Evolutionary conservation across 2,329 filamentous ascomycete species (phyloP), one percentile per base, ranked within the genome.

Genomic region (Colletotrichum musae): DNA sequence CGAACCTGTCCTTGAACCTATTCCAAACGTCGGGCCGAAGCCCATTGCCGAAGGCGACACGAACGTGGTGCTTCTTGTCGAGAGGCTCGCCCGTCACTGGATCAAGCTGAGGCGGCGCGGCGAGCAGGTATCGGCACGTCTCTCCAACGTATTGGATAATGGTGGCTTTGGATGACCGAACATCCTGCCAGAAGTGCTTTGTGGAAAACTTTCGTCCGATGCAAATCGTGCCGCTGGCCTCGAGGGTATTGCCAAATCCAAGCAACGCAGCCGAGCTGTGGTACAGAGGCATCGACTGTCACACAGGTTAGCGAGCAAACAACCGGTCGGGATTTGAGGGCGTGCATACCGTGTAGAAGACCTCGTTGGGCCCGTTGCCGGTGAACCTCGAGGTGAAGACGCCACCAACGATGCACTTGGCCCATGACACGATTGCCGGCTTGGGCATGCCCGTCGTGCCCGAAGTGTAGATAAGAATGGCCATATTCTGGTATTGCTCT

Each of bases 71-170:
- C 72, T 90, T 87, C 73, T 86, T 88, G 79, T 97, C 94, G 43
- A 94, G 84, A 70, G 88, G 85, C 75, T 91, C 88, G 21, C 91
- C 91, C 0, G 91, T 93, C 6, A 77, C 77, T 0, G 90, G 85
- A 73, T 94, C 90, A 28, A 84, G 78, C 64, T 91, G 85, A 0
- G 88, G 84, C 2, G 92, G 88, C 0, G 90, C 89, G 0, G 92
- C 86, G 12, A 97, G 85, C 4, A 97, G 87, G 78, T 97, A 97
- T 6, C 94, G 91, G 72, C 94, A 92, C 0, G 93, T 95, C 79
- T 97, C 94, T 60, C 94, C 94, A 15, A 97, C 94, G 77, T 97
- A 97, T 77, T 97, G 94, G 70, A 97, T 91, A 4, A 91, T 86
- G 1, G 93, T 96, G 21, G 94, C 92, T 9, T 91, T 83, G 57